Evolutionary conservation across 176 grass and related monocot species (phyloP), one percentile per base, ranked within the genome.

Genomic region (Lolium perenne): DNA sequence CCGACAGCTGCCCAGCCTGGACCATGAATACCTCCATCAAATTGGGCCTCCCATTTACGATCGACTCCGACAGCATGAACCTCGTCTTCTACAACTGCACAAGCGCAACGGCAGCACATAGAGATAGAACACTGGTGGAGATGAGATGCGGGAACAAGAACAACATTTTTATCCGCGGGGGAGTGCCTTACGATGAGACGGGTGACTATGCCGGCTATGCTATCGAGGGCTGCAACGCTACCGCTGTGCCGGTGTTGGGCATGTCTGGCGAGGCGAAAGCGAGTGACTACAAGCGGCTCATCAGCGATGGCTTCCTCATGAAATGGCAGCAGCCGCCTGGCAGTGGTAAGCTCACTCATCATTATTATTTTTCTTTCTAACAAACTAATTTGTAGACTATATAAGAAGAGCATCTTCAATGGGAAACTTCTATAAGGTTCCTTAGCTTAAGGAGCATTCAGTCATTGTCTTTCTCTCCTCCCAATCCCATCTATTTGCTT

Each of bases 31-130:
- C 40, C 51, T 60, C 73, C 17, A 22, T 47, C 32, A 35, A 35
- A 35, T 35, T 35, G 32, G 32, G 32, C 32, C 32, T 35, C 32
- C 32, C 32, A 35, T 83, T 88, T 53, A 69, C 8, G 0, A 8
- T 88, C 22, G 60, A 73, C 62, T 8, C 50, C 1, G 5, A 14
- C 23, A 88, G 78, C 8, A 10, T 23, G 51, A 77, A 88, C 41
- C 86, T 83, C 38, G 38, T 83, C 22, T 71, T 88, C 61, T 88
- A 88, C 61, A 8, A 48, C 7, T 88, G 86, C 80, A 77, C 23
- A 1, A 38, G 13, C 38, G 18, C 15, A 20, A 47, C 10, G 6
- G 23, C 46, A 11, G 16, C 8, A 4, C 1, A 0, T 14, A 2
- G 4, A 3, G 76, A 72, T 4, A 10, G 25, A 0, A 68, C 13